These are phyloP conservation scores for Phyllachora maydis DNA, from an alignment of 2,329 filamentous ascomycete genomes.

Conservation along the genomic window DNA sequence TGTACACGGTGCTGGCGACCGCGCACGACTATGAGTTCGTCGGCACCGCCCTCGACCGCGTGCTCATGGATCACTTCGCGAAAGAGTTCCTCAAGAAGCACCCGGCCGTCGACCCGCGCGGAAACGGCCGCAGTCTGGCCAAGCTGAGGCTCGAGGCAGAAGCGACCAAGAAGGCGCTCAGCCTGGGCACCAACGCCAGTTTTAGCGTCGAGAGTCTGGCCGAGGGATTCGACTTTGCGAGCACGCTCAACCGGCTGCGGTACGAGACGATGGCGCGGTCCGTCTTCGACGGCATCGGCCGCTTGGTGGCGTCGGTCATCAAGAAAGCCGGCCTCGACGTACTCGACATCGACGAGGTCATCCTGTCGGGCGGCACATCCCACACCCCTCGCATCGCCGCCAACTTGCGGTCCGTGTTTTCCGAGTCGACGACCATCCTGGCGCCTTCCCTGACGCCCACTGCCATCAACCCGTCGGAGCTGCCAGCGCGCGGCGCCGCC, in stretches of 20 bases:
- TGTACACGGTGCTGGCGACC: constrained; percentile 89
- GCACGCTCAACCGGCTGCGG: constrained; percentile 79
- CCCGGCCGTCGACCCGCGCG: constrained; percentile 60
- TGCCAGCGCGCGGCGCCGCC: constrained; percentile 73
- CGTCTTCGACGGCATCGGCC: constrained; percentile 73
- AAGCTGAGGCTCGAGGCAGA: constrained; percentile 89
- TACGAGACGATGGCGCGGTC: constrained; percentile 81
- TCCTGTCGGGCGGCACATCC: constrained; percentile 77
- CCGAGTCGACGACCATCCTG: constrained; percentile 54
- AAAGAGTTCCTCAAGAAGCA: constrained; percentile 99
- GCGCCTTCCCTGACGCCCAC: constrained; percentile 60
- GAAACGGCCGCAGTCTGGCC: constrained; percentile 61
- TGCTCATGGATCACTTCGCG: constrained; percentile 86
- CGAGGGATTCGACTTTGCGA: constrained; percentile 76
- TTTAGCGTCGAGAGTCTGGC: constrained; percentile 86
- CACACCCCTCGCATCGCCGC: constrained; percentile 86
- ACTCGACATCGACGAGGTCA: constrained; percentile 84
- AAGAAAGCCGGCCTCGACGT: constrained; percentile 87
- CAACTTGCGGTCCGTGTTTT: constrained; percentile 64
- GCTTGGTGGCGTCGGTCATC: constrained; percentile 64
- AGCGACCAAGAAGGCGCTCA: constrained; percentile 78
- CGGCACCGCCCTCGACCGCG: constrained; percentile 69
- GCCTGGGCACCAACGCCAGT: constrained; percentile 67
- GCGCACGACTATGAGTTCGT: constrained; percentile 90
- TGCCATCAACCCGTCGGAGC: constrained; percentile 85